Percentiles rank a stretch among this genome's conserved stretches.
Evolutionary conservation across 2,329 filamentous ascomycete species (phyloP).

Genomic region (Arthrobotrys musiformis): DNA sequence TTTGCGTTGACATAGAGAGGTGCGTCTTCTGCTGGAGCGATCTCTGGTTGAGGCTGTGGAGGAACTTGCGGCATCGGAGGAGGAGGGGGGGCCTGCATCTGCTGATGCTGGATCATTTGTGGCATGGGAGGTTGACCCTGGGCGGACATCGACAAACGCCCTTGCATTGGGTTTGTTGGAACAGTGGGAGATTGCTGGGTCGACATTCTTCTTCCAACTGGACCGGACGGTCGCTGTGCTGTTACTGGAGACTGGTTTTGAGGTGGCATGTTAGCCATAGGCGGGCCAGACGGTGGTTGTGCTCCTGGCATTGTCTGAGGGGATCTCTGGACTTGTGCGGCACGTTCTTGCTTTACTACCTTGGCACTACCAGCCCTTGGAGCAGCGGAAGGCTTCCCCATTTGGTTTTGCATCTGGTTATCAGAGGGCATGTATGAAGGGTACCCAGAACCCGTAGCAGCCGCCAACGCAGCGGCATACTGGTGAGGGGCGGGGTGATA

Average conservation of each 20-base stretch:
- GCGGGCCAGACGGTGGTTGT: conserved; percentile 41
- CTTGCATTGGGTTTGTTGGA: conserved; percentile 49
- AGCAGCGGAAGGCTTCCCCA: conserved; percentile 49
- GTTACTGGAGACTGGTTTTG: conserved; percentile 47
- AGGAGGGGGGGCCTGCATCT: conserved; percentile 62
- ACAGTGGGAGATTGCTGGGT: conserved; percentile 53
- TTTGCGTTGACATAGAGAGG: conserved; percentile 98
- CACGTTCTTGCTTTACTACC: conserved; percentile 54
- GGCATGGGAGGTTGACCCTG: conserved; percentile 45
- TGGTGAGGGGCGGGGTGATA: conserved; percentile 55
- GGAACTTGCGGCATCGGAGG: conserved; percentile 69
- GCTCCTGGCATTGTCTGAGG: conserved; percentile 52
- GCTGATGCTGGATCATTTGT: conserved; percentile 57
- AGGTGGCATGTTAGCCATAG: conserved; percentile 50
- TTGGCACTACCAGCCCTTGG: conserved; percentile 41
- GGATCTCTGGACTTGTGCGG: conserved; percentile 46
- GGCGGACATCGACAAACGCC: conserved; percentile 51
- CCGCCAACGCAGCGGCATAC: conserved; percentile 54
- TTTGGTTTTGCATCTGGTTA: conserved; percentile 51
- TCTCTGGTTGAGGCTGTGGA: conserved; percentile 80
- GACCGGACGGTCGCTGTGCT: conserved; percentile 37
- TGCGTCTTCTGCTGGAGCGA: conserved; percentile 83
- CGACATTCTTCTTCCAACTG: conserved; percentile 51
- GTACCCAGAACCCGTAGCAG: conserved; percentile 52
- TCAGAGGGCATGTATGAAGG: conserved; percentile 50